Conservation (phyloP, 2,329 filamentous ascomycete genomes). For the Sporothrix schenckii region DNA sequence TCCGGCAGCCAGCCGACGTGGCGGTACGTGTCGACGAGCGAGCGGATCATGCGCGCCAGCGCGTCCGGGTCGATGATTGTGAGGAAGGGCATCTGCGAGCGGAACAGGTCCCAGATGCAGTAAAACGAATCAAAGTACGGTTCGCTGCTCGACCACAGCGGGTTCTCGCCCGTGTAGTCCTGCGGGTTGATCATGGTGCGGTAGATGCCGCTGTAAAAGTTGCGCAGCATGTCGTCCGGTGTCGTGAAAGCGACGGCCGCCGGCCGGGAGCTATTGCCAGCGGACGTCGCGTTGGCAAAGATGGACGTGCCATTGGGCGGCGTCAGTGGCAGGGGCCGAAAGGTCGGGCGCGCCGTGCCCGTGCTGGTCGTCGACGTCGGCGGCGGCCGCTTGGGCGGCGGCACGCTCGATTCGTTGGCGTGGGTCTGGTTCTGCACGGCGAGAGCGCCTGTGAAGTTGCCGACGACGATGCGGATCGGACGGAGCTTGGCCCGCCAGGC, state of each 20-base stretch:
- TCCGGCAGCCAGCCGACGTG: constrained; percentile 73
- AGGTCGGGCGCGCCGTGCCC: neutral
- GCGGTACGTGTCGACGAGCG: constrained; percentile 70
- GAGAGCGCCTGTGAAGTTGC: constrained; percentile 39
- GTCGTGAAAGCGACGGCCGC: constrained; percentile 48
- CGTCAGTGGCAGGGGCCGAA: neutral
- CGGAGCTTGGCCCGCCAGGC: constrained; percentile 66
- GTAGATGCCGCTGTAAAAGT: constrained; percentile 74
- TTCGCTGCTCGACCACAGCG: constrained; percentile 65
- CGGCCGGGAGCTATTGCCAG: neutral
- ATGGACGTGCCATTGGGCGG: neutral
- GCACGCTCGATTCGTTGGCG: neutral
- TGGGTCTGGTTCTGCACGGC: neutral
- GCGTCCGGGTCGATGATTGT: constrained; percentile 67
- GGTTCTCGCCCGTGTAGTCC: constrained; percentile 74
- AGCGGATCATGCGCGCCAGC: constrained; percentile 68
- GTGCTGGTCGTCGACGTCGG: neutral
- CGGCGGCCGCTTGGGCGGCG: neutral
- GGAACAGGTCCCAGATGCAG: constrained; percentile 74
- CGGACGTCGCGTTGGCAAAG: constrained; percentile 11
- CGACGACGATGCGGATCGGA: constrained; percentile 54
- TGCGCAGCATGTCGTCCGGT: constrained; percentile 55
- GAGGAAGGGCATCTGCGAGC: constrained; percentile 69
- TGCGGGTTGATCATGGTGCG: constrained; percentile 72
- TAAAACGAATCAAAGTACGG: constrained; percentile 78